These are phyloP conservation scores for Parascedosporium putredinis DNA, from an alignment of 2,329 filamentous ascomycete species.

Conservation along the genomic window DNA sequence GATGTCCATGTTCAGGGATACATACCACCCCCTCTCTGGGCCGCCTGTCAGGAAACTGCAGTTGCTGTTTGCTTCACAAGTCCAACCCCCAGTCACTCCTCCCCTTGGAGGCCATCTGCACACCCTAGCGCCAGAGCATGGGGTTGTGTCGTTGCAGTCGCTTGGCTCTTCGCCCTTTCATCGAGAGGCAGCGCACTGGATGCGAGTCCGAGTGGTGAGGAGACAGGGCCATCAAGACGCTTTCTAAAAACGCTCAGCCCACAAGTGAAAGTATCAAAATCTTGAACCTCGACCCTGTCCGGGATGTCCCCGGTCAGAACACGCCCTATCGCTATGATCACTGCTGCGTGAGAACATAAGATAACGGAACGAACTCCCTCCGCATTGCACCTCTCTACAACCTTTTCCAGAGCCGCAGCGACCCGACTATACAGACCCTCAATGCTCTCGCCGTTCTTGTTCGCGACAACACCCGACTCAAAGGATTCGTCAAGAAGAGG, in stretches of 20 bases:
- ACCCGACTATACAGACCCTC: slow-evolving; percentile 70
- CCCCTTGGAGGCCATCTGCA: not conserved
- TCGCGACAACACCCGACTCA: slow-evolving; percentile 55
- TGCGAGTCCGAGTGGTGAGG: not conserved
- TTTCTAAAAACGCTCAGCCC: slow-evolving; percentile 46
- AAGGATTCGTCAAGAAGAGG: slow-evolving; percentile 49
- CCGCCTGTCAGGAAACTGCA: slow-evolving; percentile 72
- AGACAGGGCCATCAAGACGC: not conserved
- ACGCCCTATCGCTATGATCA: slow-evolving; percentile 76
- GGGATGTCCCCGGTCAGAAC: slow-evolving; percentile 72
- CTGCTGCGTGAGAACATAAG: slow-evolving; percentile 82
- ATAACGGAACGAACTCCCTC: slow-evolving; percentile 61
- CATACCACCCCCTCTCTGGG: slow-evolving; percentile 78
- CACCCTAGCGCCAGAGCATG: not conserved
- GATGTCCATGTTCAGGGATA: too few relatives aligned
- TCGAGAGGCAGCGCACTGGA: not conserved
- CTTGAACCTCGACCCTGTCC: slow-evolving; percentile 57
- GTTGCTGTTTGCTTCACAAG: slow-evolving; percentile 69
- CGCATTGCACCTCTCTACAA: slow-evolving; percentile 65
- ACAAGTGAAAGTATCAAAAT: slow-evolving; percentile 80
- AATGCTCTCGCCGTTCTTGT: slow-evolving; percentile 65
- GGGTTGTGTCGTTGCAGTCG: too few relatives aligned
- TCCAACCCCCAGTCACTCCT: slow-evolving; percentile 58
- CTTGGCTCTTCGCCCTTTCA: too few relatives aligned
- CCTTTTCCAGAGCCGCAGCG: slow-evolving; percentile 55